Percentiles rank a stretch among this genome's conserved stretches.
phyloP scores from a whole-genome alignment of 192 early-diverging fungal genomes.

The Kappamyces sp. region DNA sequence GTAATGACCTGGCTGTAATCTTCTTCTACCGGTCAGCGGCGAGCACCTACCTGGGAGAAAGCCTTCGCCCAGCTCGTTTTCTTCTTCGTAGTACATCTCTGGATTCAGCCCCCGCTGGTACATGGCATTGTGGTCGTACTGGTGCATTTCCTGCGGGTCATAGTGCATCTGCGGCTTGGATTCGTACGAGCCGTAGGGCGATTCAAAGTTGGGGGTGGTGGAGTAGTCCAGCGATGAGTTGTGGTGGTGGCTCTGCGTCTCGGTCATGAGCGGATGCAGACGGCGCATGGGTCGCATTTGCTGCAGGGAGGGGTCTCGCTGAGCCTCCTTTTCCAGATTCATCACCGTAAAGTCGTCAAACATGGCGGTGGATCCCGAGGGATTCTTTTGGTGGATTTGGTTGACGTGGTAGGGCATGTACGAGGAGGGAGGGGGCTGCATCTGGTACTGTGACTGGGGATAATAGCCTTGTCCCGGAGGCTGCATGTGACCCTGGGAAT shows the following conservation, averaged over 20 bases:
- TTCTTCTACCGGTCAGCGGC: not conserved
- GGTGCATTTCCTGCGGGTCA: no score
- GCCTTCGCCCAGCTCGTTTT: no score
- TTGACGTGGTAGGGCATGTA: not conserved
- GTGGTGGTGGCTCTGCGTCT: no score
- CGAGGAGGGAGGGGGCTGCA: constrained; percentile 2
- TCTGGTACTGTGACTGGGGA: constrained; percentile 3
- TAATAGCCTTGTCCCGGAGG: not conserved
- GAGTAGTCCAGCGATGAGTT: no score
- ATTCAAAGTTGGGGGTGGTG: no score
- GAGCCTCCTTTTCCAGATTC: constrained; percentile 1
- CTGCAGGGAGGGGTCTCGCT: not conserved
- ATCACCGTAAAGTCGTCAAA: constrained; percentile 13
- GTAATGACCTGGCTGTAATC: not conserved
- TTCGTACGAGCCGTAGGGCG: no score
- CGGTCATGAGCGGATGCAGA: no score
- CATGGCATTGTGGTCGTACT: no score
- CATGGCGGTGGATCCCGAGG: constrained; percentile 2
- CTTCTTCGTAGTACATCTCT: no score
- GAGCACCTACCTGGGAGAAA: not conserved
- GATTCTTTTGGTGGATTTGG: not conserved
- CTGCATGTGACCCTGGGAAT: not conserved
- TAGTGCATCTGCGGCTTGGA: no score
- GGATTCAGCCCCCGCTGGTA: no score
- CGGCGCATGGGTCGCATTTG: not conserved